These are phyloP conservation scores for Talaromyces proteolyticus DNA, from an alignment of 495 filamentous ascomycete species.

Conservation along the genomic window DNA sequence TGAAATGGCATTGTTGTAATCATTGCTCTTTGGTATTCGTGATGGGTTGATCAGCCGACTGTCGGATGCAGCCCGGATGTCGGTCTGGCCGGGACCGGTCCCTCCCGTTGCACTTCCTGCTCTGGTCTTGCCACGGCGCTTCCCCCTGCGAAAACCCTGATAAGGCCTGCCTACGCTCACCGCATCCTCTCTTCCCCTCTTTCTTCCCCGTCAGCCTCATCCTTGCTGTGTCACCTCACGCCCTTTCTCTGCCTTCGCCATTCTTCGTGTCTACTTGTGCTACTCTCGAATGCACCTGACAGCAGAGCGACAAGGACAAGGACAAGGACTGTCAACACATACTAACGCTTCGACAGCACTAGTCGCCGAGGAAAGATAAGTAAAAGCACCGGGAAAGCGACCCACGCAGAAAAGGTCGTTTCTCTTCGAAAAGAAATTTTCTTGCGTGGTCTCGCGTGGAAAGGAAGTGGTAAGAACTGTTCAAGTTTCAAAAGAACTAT, in stretches of 20 bases:
- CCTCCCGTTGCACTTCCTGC: neutral
- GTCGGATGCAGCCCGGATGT: neutral
- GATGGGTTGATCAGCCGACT: no score
- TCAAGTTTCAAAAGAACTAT: constrained; percentile 35
- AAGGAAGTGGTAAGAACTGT: constrained; percentile 45
- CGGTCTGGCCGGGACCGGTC: neutral
- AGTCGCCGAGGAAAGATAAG: no score
- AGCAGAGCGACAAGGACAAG: neutral
- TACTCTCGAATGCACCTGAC: neutral
- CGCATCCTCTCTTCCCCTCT: neutral
- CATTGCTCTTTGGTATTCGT: no score
- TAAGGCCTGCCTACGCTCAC: no score
- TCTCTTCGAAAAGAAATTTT: neutral
- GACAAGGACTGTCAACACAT: neutral
- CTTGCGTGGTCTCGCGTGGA: constrained; percentile 14
- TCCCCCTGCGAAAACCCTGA: neutral
- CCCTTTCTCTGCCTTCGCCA: no score
- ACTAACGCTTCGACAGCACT: no score
- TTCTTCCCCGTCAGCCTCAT: neutral
- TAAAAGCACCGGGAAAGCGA: constrained; percentile 1
- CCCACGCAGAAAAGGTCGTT: constrained; percentile 1
- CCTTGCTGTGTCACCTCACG: neutral
- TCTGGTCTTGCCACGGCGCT: no score
- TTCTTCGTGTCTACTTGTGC: no score
- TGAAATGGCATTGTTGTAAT: no score